Evolutionary conservation across 176 grass and related monocot genomes (phyloP).

Genomic region (Aegilops tauschii): DNA sequence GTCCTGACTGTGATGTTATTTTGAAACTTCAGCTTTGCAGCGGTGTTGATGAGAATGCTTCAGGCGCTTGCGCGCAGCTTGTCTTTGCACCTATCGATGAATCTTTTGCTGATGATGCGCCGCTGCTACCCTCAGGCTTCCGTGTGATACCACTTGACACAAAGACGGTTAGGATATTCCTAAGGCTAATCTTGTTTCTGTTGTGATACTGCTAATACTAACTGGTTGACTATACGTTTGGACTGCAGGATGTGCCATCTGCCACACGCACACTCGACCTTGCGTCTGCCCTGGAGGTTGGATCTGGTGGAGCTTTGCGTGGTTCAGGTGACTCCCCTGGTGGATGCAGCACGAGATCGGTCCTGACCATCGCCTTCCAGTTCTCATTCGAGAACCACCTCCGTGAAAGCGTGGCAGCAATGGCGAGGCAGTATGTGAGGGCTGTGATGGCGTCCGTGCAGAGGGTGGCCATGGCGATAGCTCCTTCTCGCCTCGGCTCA

Average conservation of each 20-base stretch:
- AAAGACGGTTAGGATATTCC: slow-evolving; percentile 40
- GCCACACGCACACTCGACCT: slow-evolving; percentile 80
- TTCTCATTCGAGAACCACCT: slow-evolving; percentile 87
- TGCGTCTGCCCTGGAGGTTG: slow-evolving; percentile 76
- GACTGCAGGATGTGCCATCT: slow-evolving; percentile 47
- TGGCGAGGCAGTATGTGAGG: slow-evolving; percentile 81
- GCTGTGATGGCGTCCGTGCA: slow-evolving; percentile 81
- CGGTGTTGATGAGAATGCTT: slow-evolving; percentile 78
- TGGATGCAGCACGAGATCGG: slow-evolving; percentile 42
- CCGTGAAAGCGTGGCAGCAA: slow-evolving; percentile 73
- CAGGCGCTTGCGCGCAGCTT: slow-evolving; percentile 77
- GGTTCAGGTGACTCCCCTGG: slow-evolving; percentile 10
- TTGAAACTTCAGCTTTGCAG: slow-evolving; percentile 63
- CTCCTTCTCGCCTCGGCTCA: slow-evolving; percentile 48
- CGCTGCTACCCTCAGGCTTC: slow-evolving; percentile 85
- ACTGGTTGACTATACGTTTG: not conserved
- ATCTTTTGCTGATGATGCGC: slow-evolving; percentile 90
- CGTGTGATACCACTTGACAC: slow-evolving; percentile 80
- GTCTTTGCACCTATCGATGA: slow-evolving; percentile 97
- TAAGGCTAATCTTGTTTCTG: not conserved
- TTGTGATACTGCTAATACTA: not conserved
- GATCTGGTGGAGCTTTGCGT: slow-evolving; percentile 44
- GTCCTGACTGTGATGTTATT: not conserved
- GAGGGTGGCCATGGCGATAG: slow-evolving; percentile 89
- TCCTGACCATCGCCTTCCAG: slow-evolving; percentile 91